phyloP scores from a whole-genome alignment of 331 rosid species.

The Rhamnella rubrinervis region DNA sequence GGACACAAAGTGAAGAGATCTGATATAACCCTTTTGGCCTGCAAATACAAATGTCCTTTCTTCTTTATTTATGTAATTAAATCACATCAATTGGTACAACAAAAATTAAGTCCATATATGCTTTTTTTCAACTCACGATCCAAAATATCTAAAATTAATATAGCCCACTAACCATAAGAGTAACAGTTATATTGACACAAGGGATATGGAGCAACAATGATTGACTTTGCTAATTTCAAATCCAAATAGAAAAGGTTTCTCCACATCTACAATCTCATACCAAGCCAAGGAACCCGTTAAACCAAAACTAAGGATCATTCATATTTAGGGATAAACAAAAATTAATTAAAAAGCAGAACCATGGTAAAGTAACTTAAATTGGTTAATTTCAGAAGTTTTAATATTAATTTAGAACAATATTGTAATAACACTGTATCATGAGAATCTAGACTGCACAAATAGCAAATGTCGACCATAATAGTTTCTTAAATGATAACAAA shows the following conservation, averaged over 20 bases:
- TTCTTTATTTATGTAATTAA: conserved; percentile 9
- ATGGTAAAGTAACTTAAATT: background rate
- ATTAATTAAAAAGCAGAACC: background rate
- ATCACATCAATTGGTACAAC: background rate
- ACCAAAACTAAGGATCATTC: background rate
- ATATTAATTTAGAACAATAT: background rate
- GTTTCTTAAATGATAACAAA: too few species aligned
- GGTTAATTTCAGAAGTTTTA: background rate
- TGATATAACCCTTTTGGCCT: conserved; percentile 35
- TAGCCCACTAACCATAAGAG: too few species aligned
- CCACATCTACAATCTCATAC: background rate
- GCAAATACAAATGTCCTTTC: conserved; percentile 28
- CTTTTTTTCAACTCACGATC: background rate
- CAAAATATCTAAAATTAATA: too few species aligned
- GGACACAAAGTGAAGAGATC: conserved; percentile 59
- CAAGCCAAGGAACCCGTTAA: conserved; percentile 1
- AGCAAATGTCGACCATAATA: background rate
- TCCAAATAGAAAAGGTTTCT: background rate
- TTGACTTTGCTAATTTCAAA: too few species aligned
- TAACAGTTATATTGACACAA: too few species aligned
- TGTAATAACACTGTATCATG: background rate
- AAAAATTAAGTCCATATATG: background rate
- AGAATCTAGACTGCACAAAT: conserved; percentile 6
- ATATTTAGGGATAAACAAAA: background rate
- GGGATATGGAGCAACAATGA: too few species aligned